Percentiles rank a stretch among this genome's conserved stretches.
phyloP scores from a whole-genome alignment of 2,329 filamentous ascomycete species.

The Chrysoporthe puriensis region DNA sequence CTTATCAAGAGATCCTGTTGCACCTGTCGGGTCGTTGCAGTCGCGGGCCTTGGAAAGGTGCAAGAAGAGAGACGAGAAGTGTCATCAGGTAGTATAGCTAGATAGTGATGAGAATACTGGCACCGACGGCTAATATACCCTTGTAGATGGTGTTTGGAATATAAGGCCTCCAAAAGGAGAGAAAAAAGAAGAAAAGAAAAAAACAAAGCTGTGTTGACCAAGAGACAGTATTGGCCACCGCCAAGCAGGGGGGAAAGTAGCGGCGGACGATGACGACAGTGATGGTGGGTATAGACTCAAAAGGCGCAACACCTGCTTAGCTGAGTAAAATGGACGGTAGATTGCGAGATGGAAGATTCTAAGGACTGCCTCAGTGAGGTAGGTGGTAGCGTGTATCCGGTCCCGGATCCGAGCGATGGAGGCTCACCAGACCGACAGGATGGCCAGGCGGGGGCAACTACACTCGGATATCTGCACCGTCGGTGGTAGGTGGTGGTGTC shows the following conservation, averaged over 20 bases:
- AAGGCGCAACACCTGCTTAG: slow-evolving; percentile 19
- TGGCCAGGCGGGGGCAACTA: slow-evolving; percentile 6
- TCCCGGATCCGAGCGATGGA: slow-evolving; percentile 19
- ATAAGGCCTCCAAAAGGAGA: slow-evolving; percentile 5
- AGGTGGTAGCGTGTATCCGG: slow-evolving; percentile 26
- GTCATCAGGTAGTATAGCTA: neutral
- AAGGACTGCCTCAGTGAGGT: slow-evolving; percentile 26
- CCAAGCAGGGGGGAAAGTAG: slow-evolving; percentile 7
- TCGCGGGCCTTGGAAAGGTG: neutral
- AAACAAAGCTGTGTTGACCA: slow-evolving; percentile 5
- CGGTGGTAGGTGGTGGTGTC: slow-evolving; percentile 6
- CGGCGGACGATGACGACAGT: slow-evolving; percentile 17
- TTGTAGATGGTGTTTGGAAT: neutral
- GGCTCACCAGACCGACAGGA: slow-evolving; percentile 3
- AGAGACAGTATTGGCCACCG: slow-evolving; percentile 8
- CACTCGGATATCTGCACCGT: slow-evolving; percentile 12
- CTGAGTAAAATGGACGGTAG: slow-evolving; percentile 19
- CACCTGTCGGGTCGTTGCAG: neutral
- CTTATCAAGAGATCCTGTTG: slow-evolving; percentile 1
- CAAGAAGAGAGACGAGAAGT: neutral
- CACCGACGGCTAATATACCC: too few species aligned
- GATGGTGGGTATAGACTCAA: slow-evolving; percentile 8
- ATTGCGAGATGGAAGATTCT: slow-evolving; percentile 6
- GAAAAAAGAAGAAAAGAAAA: too few species aligned
- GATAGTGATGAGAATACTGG: neutral